A percentile compares a stretch with the other conserved stretches of the same genome.
Conservation (phyloP, 202 grass and related monocot genomes). For the Dendrocalamus latiflorus region DNA sequence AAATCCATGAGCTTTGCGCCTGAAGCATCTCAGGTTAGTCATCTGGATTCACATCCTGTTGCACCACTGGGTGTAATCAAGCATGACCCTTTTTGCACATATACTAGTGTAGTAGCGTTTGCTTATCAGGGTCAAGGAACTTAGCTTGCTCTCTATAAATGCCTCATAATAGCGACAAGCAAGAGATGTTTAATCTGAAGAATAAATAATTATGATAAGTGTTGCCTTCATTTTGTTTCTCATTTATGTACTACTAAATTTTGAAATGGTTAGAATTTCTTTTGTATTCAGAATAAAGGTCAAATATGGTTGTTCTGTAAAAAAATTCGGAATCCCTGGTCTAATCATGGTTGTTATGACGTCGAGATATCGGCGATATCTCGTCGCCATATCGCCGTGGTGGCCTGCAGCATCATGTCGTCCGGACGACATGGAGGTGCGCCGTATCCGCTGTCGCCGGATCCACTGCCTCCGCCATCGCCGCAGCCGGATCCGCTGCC, state of each 20-base stretch:
- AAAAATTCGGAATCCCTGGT: not conserved
- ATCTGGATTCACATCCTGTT: slow-evolving; percentile 23
- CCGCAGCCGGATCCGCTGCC: too few species aligned
- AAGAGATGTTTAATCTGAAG: slow-evolving; percentile 6
- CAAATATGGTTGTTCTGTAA: not conserved
- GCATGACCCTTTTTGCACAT: slow-evolving; percentile 9
- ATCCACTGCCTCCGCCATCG: too few species aligned
- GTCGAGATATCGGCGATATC: too few species aligned
- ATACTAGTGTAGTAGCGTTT: not conserved
- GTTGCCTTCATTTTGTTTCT: not conserved
- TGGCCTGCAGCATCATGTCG: too few species aligned
- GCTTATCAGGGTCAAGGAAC: not conserved
- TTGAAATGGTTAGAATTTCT: not conserved
- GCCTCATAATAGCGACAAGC: not conserved
- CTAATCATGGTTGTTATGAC: too few species aligned
- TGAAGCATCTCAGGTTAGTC: slow-evolving; percentile 47
- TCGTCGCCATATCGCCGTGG: too few species aligned
- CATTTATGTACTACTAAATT: not conserved
- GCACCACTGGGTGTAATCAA: not conserved
- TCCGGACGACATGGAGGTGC: too few species aligned
- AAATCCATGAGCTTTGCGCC: slow-evolving; percentile 50
- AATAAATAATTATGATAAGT: not conserved
- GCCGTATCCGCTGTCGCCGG: too few species aligned
- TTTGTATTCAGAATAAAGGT: not conserved
- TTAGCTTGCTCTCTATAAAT: not conserved